Base-by-base conservation (phyloP, 2,329 filamentous ascomycete species). In the Dactylellina parvicollis region DNA sequence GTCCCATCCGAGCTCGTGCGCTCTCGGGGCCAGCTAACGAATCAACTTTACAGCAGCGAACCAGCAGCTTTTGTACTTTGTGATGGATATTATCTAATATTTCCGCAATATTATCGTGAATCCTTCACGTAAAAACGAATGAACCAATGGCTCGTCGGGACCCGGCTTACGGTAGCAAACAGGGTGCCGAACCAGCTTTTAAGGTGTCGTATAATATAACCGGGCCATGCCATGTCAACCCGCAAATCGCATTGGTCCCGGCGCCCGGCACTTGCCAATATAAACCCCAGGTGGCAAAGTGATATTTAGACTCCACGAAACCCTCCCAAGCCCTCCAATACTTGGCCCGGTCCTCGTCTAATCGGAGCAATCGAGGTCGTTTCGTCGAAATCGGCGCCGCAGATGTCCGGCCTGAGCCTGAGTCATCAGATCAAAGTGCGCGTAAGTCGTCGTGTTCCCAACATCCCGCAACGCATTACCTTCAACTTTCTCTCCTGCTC, bases 321-420 rank as follows among this genome's bases (percentile, higher is more conserved):
- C 10, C 12, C 12, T 38, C 34, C 5, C 12, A 14, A 38, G 10
- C 34, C 12, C 10, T 3, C 22, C 46, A 24, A 30, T 61, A 8
- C 16, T 22, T 32, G 4, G 5, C 2, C 26, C 44, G 32, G 22
- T n/a, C 47, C 47, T 46, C 22, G 28, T 52, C 30, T 55, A 60
- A 40, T 28, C 49, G 59, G 47, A 32, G 12, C 24, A 50, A 30
- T 4, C 7, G 4, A 7, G 10, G 34, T 9, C 44, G 34, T 20
- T 4, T 16, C 4, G 54, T 60, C 47, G 55, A 70, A 62, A 62
- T 62, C 56, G 64, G 44, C 55, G 64, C 47, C 64, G 64, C 64
- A 69, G 54, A 69, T 61, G 64, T 38, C 64, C 64, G 54, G 55
- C 64, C 64, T 60, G 55, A n/a, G 22, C 60, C 60, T 65, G 60